phyloP scores from a whole-genome alignment of 208 protist species.

The Acanthamoeba triangularis region DNA sequence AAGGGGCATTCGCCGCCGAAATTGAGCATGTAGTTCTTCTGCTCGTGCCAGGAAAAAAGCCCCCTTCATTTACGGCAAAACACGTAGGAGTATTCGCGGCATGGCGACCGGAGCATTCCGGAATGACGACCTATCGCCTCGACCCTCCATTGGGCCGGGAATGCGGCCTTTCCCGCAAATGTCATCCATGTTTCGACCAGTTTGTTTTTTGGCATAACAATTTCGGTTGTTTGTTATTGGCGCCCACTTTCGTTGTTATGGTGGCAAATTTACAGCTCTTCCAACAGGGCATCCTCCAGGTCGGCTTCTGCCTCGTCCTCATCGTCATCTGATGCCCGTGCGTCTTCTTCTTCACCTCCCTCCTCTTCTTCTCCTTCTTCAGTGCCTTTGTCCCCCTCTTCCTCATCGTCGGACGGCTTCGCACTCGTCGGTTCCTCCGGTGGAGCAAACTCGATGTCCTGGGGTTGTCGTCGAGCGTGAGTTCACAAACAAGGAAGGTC shows the following conservation, averaged over 20 bases:
- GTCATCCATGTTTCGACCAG: background rate
- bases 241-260: too few species aligned
- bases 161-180: background rate
- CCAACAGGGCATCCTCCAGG: too few species aligned
- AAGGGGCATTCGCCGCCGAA: conserved; percentile 77
- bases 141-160: too few species aligned
- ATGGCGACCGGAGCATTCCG: background rate
- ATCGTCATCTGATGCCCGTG: too few species aligned
- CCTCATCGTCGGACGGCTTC: background rate
- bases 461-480: background rate
- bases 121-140: background rate
- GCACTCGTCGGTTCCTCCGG: background rate
- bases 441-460: background rate
- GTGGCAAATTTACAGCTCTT: too few species aligned
- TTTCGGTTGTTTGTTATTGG: too few species aligned
- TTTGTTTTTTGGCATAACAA: too few species aligned
- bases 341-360: background rate
- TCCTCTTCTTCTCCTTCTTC: conserved; percentile 9
- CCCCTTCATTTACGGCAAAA: background rate
- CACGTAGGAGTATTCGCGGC: background rate
- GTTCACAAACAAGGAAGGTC: background rate
- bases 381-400: background rate
- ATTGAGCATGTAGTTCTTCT: conserved; percentile 43
- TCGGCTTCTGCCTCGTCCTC: too few species aligned
- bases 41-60: background rate